Evolutionary conservation across 2,329 filamentous ascomycete species (phyloP).

Genomic region (Aureobasidium sp.): DNA sequence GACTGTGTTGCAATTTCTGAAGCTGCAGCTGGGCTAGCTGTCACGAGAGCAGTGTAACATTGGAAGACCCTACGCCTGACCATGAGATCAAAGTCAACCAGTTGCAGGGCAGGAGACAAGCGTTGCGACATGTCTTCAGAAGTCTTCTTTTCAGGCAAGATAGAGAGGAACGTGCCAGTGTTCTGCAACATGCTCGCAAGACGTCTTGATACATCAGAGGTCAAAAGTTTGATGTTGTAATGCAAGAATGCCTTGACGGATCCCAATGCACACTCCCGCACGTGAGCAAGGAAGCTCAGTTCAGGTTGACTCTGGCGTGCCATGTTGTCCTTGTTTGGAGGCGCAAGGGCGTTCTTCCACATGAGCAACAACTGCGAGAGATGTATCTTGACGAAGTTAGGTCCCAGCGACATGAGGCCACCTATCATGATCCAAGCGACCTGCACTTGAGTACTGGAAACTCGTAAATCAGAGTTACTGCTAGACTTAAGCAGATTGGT

Average conservation of each 20-base stretch:
- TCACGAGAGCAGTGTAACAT: conserved; percentile 87
- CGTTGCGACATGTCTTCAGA: conserved; percentile 80
- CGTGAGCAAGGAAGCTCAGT: conserved; percentile 86
- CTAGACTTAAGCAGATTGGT: conserved; percentile 89
- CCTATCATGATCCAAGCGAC: conserved; percentile 97
- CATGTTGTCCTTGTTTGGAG: conserved; percentile 85
- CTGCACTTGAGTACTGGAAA: conserved; percentile 91
- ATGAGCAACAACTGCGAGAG: conserved; percentile 84
- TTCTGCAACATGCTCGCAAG: conserved; percentile 93
- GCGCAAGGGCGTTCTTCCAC: conserved; percentile 96
- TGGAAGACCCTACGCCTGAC: conserved; percentile 87
- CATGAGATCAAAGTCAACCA: conserved; percentile 88
- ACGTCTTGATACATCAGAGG: conserved; percentile 86
- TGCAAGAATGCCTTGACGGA: conserved; percentile 88
- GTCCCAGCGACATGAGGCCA: conserved; percentile 89
- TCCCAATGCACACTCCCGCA: conserved; percentile 86
- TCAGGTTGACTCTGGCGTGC: conserved; percentile 76
- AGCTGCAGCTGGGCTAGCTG: conserved; percentile 74
- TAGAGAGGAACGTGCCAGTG: conserved; percentile 81
- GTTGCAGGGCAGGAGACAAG: conserved; percentile 73
- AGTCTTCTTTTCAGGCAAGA: conserved; percentile 72
- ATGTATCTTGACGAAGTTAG: conserved; percentile 98
- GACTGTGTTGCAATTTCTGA: conserved; percentile 83
- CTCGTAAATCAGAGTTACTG: conserved; percentile 78
- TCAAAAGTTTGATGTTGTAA: conserved; percentile 85